Evolutionary conservation across 768 basidiomycete species (phyloP), one percentile per base, ranked within the genome.

Genomic region (Dioszegia crocea): DNA sequence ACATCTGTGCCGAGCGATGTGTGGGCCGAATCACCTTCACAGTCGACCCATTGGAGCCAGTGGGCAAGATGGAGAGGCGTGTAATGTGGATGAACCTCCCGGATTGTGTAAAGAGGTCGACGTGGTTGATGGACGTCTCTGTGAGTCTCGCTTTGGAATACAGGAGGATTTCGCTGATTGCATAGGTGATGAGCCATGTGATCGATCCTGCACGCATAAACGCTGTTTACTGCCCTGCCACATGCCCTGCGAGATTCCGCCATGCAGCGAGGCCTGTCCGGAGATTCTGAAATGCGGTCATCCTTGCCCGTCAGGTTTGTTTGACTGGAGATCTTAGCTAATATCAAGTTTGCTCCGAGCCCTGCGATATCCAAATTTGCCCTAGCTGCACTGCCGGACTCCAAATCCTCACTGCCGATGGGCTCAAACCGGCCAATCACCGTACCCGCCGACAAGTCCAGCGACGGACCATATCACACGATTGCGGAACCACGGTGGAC

Each of bases 191-290:
- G 82, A 85, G 63, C 75, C 80, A 3, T 88, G 87, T 62, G 78
- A 78, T 3, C 87, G 87, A 84, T 66, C 43, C 56, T 88, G 86
- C 64, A 63, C 78, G 10, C 86, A 87, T 63, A 61, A 79, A 27
- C 10, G 17, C 1, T 88, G 87, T 58, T 82, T 82, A 3, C 80
- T 88, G 6, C 82, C 85, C 0, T 88, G 87, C 65, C 85, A 86
- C 14, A 85, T 86, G 39, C 52, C 52, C 10, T 54, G 52, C 52
- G 39, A 44, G 2, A 43, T 54, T 3, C 70, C 86, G 24, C 39
- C 38, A n/a, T 54, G 52, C 24, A 27, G 27, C 14, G 38, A 41
- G 29, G 39, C 38, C 14, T 54, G 52, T 31, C 16, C 38, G 4
- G 24, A 54, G 41, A 19, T 29, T 8, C 29, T 54, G n/a, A n/a